Base-by-base conservation (phyloP, 306 rosid species). In the Castanea crenata region DNA sequence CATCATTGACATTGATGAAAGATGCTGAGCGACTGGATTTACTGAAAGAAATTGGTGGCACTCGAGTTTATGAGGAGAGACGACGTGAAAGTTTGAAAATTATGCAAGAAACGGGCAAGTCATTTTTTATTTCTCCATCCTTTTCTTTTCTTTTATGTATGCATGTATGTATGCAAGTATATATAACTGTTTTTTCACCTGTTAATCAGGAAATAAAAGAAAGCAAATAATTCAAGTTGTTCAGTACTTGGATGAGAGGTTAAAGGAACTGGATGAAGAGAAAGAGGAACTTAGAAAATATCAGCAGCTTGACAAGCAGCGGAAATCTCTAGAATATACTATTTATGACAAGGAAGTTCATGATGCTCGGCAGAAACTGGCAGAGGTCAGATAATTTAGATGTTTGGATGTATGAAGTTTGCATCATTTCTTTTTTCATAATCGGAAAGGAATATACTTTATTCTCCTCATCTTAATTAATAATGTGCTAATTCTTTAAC, bases 181-280 rank as follows among this genome's bases (percentile, higher is more conserved):
- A 19, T 65, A 16, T 32, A 9, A 8, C 38, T 78, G 38, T 20
- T 70, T 20, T 11, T 75, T 78, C 49, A 34, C 27, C 65, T 79
- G 79, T 79, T 79, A 46, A 64, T 74, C 91, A 95, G 99, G 94
- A 74, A 95, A 93, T 79, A 95, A 91, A 83, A 86, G 93, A 83
- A 95, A 85, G 82, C 98, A 95, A 85, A 95, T 95, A 80, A 91
- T 95, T 85, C 99, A 95, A 93, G 99, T 95, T 83, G 94, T 95
- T 74, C 97, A 95, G 86, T 95, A 93, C 86, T 86, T 95, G 81
- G 99, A 95, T 55, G 99, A 95, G 91, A 90, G 97, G 85, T 83
- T 95, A 87, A 91, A 80, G 87, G 99, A 95, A 74, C 85, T 95
- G 72, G 98, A 95, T 76, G 99, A 92, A 87, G 99, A 95, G 87